Evolutionary conservation across 2,329 filamentous ascomycete genomes (phyloP).

Genomic region (Aquanectria penicillioides): DNA sequence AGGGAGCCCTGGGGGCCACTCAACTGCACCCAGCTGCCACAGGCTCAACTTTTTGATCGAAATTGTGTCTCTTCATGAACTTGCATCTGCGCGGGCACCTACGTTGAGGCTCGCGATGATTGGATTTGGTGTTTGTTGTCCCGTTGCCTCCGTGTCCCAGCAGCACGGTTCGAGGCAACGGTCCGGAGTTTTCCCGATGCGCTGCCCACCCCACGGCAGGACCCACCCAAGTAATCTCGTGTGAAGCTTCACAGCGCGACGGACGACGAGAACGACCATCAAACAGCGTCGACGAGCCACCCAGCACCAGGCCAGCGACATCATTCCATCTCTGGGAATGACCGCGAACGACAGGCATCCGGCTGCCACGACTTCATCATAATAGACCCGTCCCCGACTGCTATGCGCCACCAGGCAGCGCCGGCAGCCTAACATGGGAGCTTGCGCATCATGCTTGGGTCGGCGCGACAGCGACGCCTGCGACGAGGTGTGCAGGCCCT

Average conservation of each 20-base stretch:
- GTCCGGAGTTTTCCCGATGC: conserved; percentile 41
- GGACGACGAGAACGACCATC: conserved; percentile 34
- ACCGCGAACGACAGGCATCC: conserved; percentile 1
- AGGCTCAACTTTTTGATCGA: too few relatives aligned
- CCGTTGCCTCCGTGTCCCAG: conserved; percentile 19
- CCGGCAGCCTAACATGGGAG: conserved; percentile 59
- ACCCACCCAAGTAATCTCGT: conserved; percentile 40
- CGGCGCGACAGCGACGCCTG: conserved; percentile 59
- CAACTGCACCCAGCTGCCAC: too few relatives aligned
- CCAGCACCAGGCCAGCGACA: not conserved
- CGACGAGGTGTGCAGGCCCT: conserved; percentile 60
- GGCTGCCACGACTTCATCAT: conserved; percentile 11
- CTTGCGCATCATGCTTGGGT: conserved; percentile 70
- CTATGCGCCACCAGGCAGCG: conserved; percentile 33
- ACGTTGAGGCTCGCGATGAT: conserved; percentile 10
- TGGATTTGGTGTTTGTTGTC: conserved; percentile 21
- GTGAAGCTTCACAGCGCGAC: conserved; percentile 32
- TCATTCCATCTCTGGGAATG: conserved; percentile 6
- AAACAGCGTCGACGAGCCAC: conserved; percentile 20
- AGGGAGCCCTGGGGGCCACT: not conserved
- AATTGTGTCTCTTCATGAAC: too few relatives aligned
- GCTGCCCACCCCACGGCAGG: conserved; percentile 26
- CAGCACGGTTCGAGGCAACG: conserved; percentile 27
- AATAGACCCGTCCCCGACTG: conserved; percentile 24
- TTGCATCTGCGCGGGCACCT: too few relatives aligned